Base-by-base conservation (phyloP, 805 yeast genomes). In the Lipomyces kockii region DNA sequence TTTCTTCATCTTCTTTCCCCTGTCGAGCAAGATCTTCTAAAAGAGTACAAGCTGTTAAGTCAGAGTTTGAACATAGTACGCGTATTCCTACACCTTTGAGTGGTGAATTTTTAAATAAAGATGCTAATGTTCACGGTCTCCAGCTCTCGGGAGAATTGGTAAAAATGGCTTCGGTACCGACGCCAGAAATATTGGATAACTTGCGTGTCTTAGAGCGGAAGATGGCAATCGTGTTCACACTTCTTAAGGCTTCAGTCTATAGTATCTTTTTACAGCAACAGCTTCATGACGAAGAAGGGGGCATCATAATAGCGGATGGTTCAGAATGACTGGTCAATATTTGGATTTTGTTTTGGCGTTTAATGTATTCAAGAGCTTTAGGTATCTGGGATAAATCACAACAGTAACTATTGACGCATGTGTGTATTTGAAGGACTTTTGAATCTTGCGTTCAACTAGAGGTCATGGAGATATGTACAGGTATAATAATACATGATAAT, bases 161-260 rank as follows among this genome's bases (percentile, higher is more conserved):
- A 6, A 64, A 49, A 49, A 52, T 69, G 14, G 70, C 71, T 9
- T 52, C 66, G 14, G 56, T 59, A 43, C 72, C 72, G 29, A 64
- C 72, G 3, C 66, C 77, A 17, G 80, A 81, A 59, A 76, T 84
- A 25, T 71, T 83, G 29, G 86, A 84, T 46, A 84, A 85, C 68
- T 76, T 89, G 71, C 80, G 91, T 35, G 84, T 81, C 29, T 81
- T 89, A 61, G 93, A 89, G 72, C 81, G 85, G 68, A 88, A 88
- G 70, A 80, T 87, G 12, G 88, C 89, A 0, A 77, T 88, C 62
- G 89, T 89, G 3, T 86, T 87, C 61, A 88, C 92, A 0, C 76
- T 87, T 55, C 83, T 89, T 77, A 87, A 88, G 71, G 88, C 90
- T 3, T 89, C 92, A 2, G 91, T 89, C 3, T 89, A 89, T 74